Percentiles rank a stretch among this genome's conserved stretches.
Evolutionary conservation across 2,329 filamentous ascomycete genomes (phyloP).

Genomic region (Cytospora piceae): DNA sequence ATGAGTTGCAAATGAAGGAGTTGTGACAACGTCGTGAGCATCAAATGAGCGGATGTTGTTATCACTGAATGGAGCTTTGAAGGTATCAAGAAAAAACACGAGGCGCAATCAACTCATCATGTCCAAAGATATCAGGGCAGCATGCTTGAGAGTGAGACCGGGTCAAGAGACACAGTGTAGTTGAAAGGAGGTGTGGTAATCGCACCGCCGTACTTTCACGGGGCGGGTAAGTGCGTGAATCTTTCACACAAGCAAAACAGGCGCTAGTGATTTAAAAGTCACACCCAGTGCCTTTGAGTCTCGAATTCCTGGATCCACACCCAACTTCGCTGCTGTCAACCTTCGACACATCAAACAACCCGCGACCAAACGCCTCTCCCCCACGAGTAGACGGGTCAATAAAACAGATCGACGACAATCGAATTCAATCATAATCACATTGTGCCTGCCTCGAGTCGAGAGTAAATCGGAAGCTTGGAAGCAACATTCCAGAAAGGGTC

Average conservation of each 20-base stretch:
- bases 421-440: background rate
- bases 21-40: background rate
- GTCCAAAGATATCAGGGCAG: background rate
- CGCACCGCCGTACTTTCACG: conserved; percentile 4
- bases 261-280: background rate
- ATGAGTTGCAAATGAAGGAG: conserved; percentile 10
- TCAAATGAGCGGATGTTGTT: background rate
- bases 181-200: conserved; percentile 8
- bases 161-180: conserved; percentile 10
- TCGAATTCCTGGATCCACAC: background rate
- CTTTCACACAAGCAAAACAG: background rate
- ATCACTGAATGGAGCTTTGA: background rate
- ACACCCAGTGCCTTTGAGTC: background rate
- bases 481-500: background rate
- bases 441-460: background rate
- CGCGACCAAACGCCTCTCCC: background rate
- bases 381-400: background rate
- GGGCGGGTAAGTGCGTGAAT: background rate
- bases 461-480: background rate
- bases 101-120: background rate
- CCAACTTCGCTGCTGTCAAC: conserved; percentile 1
- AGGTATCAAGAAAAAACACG: background rate
- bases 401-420: background rate
- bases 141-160: conserved; percentile 1
- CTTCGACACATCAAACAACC: background rate